Percentiles rank a stretch among this genome's conserved stretches.
These are phyloP conservation scores for Cymodocea nodosa DNA, from an alignment of 116 monocot species.

Conservation along the genomic window DNA sequence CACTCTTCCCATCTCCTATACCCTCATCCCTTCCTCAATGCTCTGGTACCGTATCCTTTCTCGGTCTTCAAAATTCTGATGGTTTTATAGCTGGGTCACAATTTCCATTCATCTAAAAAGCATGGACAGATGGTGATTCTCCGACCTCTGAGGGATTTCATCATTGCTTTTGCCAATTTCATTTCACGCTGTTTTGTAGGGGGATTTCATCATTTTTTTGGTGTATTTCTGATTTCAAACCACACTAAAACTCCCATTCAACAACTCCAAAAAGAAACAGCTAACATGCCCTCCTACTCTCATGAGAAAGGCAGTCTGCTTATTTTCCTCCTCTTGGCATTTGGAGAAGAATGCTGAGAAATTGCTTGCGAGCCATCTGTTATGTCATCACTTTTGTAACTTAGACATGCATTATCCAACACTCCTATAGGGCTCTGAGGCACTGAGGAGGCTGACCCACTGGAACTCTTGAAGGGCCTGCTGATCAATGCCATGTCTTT, in stretches of 20 bases:
- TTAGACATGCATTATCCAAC: constrained; percentile 62
- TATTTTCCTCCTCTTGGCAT: constrained; percentile 58
- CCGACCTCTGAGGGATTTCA: constrained; percentile 5
- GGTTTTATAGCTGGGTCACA: neutral
- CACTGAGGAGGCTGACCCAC: constrained; percentile 28
- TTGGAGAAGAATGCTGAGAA: constrained; percentile 21
- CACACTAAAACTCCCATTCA: constrained; percentile 15
- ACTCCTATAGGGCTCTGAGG: constrained; percentile 87
- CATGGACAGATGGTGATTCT: constrained; percentile 6
- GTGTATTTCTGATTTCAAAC: neutral
- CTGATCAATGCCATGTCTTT: constrained; percentile 29
- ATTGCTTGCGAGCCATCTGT: constrained; percentile 25
- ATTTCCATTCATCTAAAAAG: constrained; percentile 7
- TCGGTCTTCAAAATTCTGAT: constrained; percentile 5
- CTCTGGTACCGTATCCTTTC: neutral
- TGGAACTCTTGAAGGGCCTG: constrained; percentile 10
- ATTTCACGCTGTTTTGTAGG: neutral
- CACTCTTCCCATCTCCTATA: neutral
- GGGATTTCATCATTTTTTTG: neutral
- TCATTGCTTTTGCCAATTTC: constrained; percentile 6
- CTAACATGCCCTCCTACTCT: neutral
- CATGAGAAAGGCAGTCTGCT: constrained; percentile 16
- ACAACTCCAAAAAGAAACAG: neutral
- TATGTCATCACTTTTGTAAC: constrained; percentile 59
- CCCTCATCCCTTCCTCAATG: neutral